These are phyloP conservation scores for Hippophae rhamnoides DNA, from an alignment of 306 rosid genomes.

Conservation along the genomic window DNA sequence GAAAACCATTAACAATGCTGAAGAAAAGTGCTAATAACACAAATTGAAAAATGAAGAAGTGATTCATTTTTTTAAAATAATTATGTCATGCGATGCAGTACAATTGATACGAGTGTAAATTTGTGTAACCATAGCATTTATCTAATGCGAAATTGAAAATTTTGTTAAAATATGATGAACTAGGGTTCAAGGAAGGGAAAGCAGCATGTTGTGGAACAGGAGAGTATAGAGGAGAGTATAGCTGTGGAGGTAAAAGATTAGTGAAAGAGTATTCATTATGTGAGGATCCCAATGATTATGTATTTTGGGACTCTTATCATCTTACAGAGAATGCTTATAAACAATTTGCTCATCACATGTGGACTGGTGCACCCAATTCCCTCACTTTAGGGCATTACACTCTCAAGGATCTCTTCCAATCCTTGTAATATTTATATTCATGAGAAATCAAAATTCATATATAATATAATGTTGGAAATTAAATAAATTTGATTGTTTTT, in stretches of 20 bases:
- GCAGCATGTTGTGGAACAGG: conserved; percentile 29
- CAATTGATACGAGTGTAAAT: too few species aligned
- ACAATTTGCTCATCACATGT: conserved; percentile 19
- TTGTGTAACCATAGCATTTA: too few species aligned
- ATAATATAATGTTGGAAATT: too few species aligned
- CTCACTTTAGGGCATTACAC: conserved; percentile 10
- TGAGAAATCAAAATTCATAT: too few species aligned
- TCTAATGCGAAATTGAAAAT: too few species aligned
- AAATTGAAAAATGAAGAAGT: too few species aligned
- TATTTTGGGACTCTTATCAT: conserved; percentile 41
- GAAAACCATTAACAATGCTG: background rate
- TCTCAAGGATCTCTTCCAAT: conserved; percentile 22
- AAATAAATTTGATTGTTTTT: too few species aligned
- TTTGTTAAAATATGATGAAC: too few species aligned
- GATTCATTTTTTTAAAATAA: too few species aligned
- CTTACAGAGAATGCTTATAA: conserved; percentile 7
- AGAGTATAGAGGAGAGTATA: conserved; percentile 10
- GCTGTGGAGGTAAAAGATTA: conserved; percentile 28
- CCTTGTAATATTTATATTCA: too few species aligned
- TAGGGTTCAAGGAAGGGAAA: conserved; percentile 25
- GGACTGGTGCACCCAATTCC: conserved; percentile 21
- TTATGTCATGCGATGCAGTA: too few species aligned
- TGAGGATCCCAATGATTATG: conserved; percentile 15
- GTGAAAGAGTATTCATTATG: conserved; percentile 27
- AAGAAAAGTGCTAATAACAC: too few species aligned